Percentiles rank a stretch among this genome's conserved stretches.
Evolutionary conservation across 257 asterid genomes (phyloP).

Genomic region (Haberlea rhodopensis): DNA sequence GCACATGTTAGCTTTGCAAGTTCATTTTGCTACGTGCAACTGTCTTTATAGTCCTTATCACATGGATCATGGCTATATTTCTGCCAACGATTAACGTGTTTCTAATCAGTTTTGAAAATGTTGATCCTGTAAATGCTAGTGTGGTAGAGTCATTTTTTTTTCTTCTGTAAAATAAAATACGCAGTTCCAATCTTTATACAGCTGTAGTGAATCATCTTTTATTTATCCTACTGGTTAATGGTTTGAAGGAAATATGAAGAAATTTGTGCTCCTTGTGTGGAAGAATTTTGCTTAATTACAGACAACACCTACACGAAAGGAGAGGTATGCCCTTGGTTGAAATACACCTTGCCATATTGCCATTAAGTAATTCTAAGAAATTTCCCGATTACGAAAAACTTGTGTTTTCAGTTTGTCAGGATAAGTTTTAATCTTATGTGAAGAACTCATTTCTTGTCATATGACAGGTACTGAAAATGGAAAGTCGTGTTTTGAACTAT

Average conservation of each 20-base stretch:
- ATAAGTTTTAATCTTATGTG: constrained; percentile 10
- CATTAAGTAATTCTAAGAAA: constrained; percentile 1
- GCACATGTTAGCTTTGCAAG: constrained; percentile 14
- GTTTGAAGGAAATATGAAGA: constrained; percentile 86
- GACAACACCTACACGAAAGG: constrained; percentile 87
- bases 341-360: constrained; percentile 6
- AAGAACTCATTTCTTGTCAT: constrained; percentile 23
- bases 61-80: not conserved
- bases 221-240: constrained; percentile 26
- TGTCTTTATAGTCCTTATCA: not conserved
- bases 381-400: not conserved
- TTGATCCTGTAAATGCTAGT: not conserved
- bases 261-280: constrained; percentile 92
- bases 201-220: too few relatives aligned
- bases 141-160: constrained; percentile 1
- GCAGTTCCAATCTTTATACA: constrained; percentile 16
- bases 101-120: constrained; percentile 1
- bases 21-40: constrained; percentile 13
- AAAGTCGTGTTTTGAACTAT: constrained; percentile 60
- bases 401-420: not conserved
- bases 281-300: constrained; percentile 89
- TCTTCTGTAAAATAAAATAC: not conserved
- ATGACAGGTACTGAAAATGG: constrained; percentile 82
- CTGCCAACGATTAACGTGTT: constrained; percentile 8
- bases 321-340: constrained; percentile 53